phyloP scores from a whole-genome alignment of 805 yeast species.

The Cyberlindnera xylosilytica region DNA sequence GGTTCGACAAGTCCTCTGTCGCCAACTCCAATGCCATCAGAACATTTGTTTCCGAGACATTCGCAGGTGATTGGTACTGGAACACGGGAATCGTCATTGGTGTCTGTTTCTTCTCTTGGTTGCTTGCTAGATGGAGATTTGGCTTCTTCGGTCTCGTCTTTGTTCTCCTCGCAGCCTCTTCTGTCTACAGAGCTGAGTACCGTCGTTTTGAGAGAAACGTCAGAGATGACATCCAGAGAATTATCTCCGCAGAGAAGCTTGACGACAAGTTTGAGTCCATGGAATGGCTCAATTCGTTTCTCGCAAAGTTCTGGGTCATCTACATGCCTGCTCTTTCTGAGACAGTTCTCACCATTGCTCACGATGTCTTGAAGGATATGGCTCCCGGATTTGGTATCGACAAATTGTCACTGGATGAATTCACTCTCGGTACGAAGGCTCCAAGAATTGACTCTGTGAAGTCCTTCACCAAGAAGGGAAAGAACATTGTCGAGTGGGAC shows the following conservation, averaged over 20 bases:
- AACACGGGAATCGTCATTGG: constrained; percentile 63
- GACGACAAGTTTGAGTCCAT: constrained; percentile 68
- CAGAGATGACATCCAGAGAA: constrained; percentile 72
- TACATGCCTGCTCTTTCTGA: constrained; percentile 85
- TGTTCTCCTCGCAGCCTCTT: constrained; percentile 57
- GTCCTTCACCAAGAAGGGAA: constrained; percentile 68
- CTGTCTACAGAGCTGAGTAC: constrained; percentile 70
- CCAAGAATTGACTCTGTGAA: constrained; percentile 71
- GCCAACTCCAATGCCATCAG: constrained; percentile 40
- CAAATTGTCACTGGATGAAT: constrained; percentile 67
- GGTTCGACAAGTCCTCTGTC: constrained; percentile 24
- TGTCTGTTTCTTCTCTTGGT: constrained; percentile 71
- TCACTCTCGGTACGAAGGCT: constrained; percentile 77
- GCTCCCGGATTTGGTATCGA: constrained; percentile 86
- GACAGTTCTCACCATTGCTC: constrained; percentile 68
- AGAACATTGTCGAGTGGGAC: constrained; percentile 73
- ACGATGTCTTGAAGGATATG: constrained; percentile 60
- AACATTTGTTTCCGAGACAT: constrained; percentile 62
- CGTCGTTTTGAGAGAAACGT: constrained; percentile 72
- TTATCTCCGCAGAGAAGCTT: constrained; percentile 57
- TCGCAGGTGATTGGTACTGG: constrained; percentile 70
- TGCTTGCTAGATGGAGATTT: constrained; percentile 57
- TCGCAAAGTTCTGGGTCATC: constrained; percentile 82
- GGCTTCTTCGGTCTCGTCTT: constrained; percentile 62
- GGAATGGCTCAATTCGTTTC: constrained; percentile 76